Base-by-base conservation (phyloP, 1,284 basidiomycete species). In the Fomitopsis schrenkii region DNA sequence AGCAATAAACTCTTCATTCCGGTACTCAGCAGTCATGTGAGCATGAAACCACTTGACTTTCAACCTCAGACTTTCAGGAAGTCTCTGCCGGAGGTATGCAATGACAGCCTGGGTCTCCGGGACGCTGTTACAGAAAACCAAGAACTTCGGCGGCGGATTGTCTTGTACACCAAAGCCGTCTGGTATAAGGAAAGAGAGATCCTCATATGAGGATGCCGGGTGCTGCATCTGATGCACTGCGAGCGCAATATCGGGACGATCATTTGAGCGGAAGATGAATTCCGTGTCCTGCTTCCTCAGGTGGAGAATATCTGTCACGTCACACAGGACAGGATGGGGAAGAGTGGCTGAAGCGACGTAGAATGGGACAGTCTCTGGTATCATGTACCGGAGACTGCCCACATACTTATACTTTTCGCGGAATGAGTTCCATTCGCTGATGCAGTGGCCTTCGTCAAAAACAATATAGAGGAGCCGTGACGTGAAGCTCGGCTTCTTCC, bases 381-480 rank as follows among this genome's bases (percentile, higher is more conserved):
- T 62, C 4, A 75, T 54, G 57, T 68, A 69, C 7, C 68, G 66
- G 0, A 77, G 66, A 1, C 57, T 54, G 0, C 70, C 66, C 36
- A 72, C 58, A 17, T 74, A 41, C 9, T 63, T 62, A 64, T 74
- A 78, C 60, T 76, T 70, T 9, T 64, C 65, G 2, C 72, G 65
- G 62, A 78, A 77, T 0, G 56, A 38, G 14, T 74, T 73, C 77
- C 77, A 78, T 53, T 70, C 62, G 33, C 69, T 72, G 50, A 77
- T 67, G 59, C 75, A 77, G 50, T 79, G 76, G 0, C 61, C 77
- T 63, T 79, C 75, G 60, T 79, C 76, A 52, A 73, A 74, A 1
- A 72, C 64, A 17, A 78, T 40, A 55, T 67, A 67, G 6, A 75
- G 40, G 1, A 78, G 45, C 2, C 56, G 38, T 5, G 50, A 63